These are phyloP conservation scores for Penicillium sp. DNA, from an alignment of 2,329 filamentous ascomycete genomes.

Conservation along the genomic window DNA sequence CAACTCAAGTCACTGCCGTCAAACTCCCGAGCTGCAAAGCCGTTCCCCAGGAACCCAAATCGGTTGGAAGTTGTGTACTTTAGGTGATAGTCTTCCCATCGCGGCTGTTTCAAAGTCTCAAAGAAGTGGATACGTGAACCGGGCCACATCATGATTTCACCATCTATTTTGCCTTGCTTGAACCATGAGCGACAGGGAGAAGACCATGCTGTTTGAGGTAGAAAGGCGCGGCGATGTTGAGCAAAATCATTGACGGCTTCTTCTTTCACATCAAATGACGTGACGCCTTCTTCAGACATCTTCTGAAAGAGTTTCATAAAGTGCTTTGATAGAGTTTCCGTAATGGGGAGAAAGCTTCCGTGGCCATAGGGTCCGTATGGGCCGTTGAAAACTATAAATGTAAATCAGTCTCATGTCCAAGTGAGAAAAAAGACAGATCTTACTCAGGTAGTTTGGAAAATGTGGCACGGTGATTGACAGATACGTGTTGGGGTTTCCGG, in stretches of 20 bases:
- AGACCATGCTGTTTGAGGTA: slow-evolving; percentile 17
- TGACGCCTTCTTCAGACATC: slow-evolving; percentile 9
- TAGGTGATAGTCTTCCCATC: slow-evolving; percentile 25
- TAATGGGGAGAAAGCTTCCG: slow-evolving; percentile 24
- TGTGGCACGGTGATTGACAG: slow-evolving; percentile 18
- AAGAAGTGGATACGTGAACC: slow-evolving; percentile 23
- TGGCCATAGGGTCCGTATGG: slow-evolving; percentile 24
- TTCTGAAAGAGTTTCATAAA: slow-evolving; percentile 22
- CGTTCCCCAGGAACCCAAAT: slow-evolving; percentile 20
- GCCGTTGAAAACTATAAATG: slow-evolving; percentile 17
- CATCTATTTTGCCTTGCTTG: slow-evolving; percentile 15
- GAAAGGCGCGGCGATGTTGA: slow-evolving; percentile 14
- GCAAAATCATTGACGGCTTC: slow-evolving; percentile 7
- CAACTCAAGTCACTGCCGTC: slow-evolving; percentile 13
- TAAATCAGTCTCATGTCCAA: neutral
- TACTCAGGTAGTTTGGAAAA: slow-evolving; percentile 24
- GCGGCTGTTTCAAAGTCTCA: slow-evolving; percentile 19
- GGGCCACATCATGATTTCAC: slow-evolving; percentile 20
- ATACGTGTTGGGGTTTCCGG: slow-evolving; percentile 15
- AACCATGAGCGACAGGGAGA: slow-evolving; percentile 19
- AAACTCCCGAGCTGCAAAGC: slow-evolving; percentile 18
- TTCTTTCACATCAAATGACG: no score
- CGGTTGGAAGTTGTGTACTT: slow-evolving; percentile 17
- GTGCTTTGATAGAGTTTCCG: slow-evolving; percentile 21
- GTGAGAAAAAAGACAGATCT: no score